Conservation (phyloP, 78 protist genomes). For the Corallochytrium limacisporum region DNA sequence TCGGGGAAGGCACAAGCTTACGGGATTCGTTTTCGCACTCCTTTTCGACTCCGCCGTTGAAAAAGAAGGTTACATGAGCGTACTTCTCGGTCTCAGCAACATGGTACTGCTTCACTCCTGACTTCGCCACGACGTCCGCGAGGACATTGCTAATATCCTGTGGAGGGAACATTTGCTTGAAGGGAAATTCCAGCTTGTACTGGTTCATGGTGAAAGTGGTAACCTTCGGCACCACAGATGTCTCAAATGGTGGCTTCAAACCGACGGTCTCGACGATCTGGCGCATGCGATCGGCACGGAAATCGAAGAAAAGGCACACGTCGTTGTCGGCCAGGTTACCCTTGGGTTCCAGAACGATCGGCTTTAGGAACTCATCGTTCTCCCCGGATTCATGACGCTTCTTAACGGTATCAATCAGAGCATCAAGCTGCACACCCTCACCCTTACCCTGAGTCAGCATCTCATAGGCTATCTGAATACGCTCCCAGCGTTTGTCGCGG, state of each 20-base stretch:
- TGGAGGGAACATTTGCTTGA: not conserved
- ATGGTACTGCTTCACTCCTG: conserved; percentile 11
- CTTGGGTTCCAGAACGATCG: not conserved
- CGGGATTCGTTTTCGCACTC: conserved; percentile 7
- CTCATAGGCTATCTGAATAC: not conserved
- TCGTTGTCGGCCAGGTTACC: not conserved
- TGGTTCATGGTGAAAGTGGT: not conserved
- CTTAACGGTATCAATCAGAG: not conserved
- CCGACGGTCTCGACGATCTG: not conserved
- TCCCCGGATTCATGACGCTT: not conserved
- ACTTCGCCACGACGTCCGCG: not conserved
- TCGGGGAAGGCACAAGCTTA: conserved; percentile 1
- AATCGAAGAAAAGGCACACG: not conserved
- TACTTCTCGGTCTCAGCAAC: conserved; percentile 32
- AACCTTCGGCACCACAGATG: not conserved
- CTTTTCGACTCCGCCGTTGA: conserved; percentile 23
- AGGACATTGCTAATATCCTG: not conserved
- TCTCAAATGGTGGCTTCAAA: not conserved
- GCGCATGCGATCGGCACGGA: conserved; percentile 24
- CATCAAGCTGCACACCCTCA: not conserved
- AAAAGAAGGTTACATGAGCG: conserved; percentile 32
- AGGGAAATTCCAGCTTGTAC: not conserved
- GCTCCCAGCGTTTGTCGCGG: conserved; percentile 34
- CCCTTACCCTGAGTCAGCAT: not conserved
- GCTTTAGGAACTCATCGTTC: conserved; percentile 20